Base-by-base conservation (phyloP, 441 rosid genomes). In the Pelargonium hybrid region DNA sequence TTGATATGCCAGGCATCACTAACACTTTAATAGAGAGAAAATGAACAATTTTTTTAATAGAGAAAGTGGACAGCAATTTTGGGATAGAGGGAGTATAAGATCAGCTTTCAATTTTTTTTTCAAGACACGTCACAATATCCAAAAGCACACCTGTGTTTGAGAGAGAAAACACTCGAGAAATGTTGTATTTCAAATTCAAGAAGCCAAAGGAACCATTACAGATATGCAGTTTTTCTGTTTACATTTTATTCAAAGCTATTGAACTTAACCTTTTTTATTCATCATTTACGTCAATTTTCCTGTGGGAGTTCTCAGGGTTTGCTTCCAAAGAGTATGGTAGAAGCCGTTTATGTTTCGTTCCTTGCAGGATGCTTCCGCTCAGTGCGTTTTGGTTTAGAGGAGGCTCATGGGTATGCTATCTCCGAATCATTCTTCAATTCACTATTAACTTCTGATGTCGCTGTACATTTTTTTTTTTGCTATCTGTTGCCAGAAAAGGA, bases 331-430 rank as follows among this genome's bases (percentile, higher is more conserved):
- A 79, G 83, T 78, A 73, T 91, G 83, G 74, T 74, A 8, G 82
- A 90, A 76, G 88, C 95, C 17, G 91, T 91, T 91, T 91, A 91
- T 77, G 92, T 87, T 69, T 93, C 98, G 62, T 91, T 91, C 82
- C 87, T 93, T 23, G 88, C 92, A 2, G 97, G 97, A 68, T 93
- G 96, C 85, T 91, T 93, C 79, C 91, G 92, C 70, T 90, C 98
- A 0, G 88, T 93, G 68, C 88, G 97, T 57, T 91, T 93, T 82
- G 98, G 98, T 74, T 85, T 93, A 70, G 82, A 87, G 73, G 97
- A 91, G 85, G 93, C 97, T 84, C 98, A 91, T 79, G 97, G 97
- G 97, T 93, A 85, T 84, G 80, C 71, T 9, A 66, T 39, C 41
- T 61, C 68, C 66, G 67, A n/a, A 25, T 64, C 56, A 9, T 66